These are phyloP conservation scores for Solanum rostratum DNA, from an alignment of 257 asterid species.

Conservation along the genomic window DNA sequence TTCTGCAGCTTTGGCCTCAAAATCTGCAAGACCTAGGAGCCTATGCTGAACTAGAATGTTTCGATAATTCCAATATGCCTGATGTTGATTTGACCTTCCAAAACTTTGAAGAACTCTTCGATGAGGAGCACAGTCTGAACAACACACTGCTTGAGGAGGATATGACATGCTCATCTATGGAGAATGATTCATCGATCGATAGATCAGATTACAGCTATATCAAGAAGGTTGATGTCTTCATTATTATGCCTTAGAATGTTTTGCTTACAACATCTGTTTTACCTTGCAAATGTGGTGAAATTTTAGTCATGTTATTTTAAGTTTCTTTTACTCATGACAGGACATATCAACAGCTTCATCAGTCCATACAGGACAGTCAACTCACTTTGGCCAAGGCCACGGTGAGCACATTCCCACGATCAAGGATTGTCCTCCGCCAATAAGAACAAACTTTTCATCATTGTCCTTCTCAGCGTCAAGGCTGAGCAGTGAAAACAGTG, in stretches of 20 bases:
- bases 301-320: neutral
- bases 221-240: slow-evolving; percentile 4
- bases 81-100: slow-evolving; percentile 75
- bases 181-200: slow-evolving; percentile 14
- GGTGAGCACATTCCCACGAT: neutral
- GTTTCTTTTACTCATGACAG: slow-evolving; percentile 7
- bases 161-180: slow-evolving; percentile 17
- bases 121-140: slow-evolving; percentile 11
- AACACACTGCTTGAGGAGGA: neutral
- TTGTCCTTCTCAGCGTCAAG: slow-evolving; percentile 20
- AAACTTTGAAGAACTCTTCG: slow-evolving; percentile 68
- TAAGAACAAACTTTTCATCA: neutral
- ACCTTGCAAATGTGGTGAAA: neutral
- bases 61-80: slow-evolving; percentile 59
- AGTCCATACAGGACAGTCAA: neutral
- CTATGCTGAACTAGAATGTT: slow-evolving; percentile 33
- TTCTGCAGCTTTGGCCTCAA: slow-evolving; percentile 74
- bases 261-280: neutral
- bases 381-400: neutral
- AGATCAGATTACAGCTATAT: slow-evolving; percentile 13
- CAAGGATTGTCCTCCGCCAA: slow-evolving; percentile 2
- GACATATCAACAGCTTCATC: slow-evolving; percentile 20
- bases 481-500: slow-evolving; percentile 34
- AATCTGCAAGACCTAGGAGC: slow-evolving; percentile 82
- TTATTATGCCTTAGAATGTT: neutral